phyloP scores from a whole-genome alignment of 2,329 filamentous ascomycete species.

The Sphaerulina vaccinii region DNA sequence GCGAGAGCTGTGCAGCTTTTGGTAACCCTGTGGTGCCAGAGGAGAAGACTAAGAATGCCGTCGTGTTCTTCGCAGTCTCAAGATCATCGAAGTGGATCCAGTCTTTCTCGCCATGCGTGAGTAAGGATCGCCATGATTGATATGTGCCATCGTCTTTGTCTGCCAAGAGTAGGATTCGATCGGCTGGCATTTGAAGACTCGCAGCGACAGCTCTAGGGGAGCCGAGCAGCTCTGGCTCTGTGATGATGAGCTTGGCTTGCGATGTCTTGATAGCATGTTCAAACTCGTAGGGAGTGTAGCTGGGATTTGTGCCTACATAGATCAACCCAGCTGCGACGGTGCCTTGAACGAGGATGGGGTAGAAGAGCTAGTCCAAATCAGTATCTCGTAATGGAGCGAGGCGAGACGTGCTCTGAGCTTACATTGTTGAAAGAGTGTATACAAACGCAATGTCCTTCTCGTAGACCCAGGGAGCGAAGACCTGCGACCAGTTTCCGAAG shows the following conservation, averaged over 20 bases:
- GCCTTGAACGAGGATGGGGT: constrained; percentile 26
- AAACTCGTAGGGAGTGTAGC: constrained; percentile 37
- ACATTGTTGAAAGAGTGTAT: constrained; percentile 58
- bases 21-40: constrained; percentile 58
- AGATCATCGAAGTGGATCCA: constrained; percentile 49
- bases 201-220: constrained; percentile 40
- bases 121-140: constrained; percentile 31
- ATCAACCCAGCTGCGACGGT: constrained; percentile 33
- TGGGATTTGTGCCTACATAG: constrained; percentile 37
- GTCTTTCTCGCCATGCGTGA: constrained; percentile 45
- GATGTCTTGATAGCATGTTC: constrained; percentile 31
- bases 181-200: constrained; percentile 35
- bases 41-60: constrained; percentile 51
- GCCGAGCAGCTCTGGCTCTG: constrained; percentile 33
- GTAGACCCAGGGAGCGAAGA: constrained; percentile 47
- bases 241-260: constrained; percentile 32
- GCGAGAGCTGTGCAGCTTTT: constrained; percentile 57
- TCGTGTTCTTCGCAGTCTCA: constrained; percentile 44
- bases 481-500: constrained; percentile 51
- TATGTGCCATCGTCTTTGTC: constrained; percentile 24
- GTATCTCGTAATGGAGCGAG: too few species aligned
- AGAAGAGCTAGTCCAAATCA: too few species aligned
- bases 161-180: constrained; percentile 46
- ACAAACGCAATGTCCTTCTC: constrained; percentile 52
- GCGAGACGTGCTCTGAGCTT: too few species aligned